Evolutionary conservation across 805 yeast genomes (phyloP).

Genomic region (Kuraishia capsulata): DNA sequence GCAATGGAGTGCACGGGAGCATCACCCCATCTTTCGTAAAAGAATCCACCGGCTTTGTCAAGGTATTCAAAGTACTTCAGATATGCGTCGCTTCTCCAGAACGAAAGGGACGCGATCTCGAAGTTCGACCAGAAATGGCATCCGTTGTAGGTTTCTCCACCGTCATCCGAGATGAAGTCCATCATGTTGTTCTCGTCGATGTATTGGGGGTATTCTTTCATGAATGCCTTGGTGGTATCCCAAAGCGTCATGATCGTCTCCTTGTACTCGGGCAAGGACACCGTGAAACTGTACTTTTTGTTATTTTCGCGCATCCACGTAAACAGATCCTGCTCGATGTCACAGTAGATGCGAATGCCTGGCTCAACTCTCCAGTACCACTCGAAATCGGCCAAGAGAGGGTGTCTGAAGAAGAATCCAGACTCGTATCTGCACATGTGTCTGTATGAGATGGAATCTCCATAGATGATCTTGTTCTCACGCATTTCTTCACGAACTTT

Average conservation of each 20-base stretch:
- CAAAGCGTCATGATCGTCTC: slow-evolving; percentile 71
- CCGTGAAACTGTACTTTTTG: slow-evolving; percentile 70
- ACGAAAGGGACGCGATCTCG: slow-evolving; percentile 65
- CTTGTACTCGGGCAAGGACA: slow-evolving; percentile 65
- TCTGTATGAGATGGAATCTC: slow-evolving; percentile 61
- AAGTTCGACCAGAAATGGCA: slow-evolving; percentile 93
- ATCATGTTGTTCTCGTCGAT: slow-evolving; percentile 53
- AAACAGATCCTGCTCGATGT: slow-evolving; percentile 72
- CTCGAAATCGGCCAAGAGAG: slow-evolving; percentile 63
- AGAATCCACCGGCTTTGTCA: slow-evolving; percentile 84
- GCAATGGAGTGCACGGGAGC: slow-evolving; percentile 91
- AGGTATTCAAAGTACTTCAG: slow-evolving; percentile 59
- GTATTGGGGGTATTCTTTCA: slow-evolving; percentile 49
- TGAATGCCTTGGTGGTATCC: slow-evolving; percentile 59
- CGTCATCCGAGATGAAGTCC: slow-evolving; percentile 64
- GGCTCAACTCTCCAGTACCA: slow-evolving; percentile 97
- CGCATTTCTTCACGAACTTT: slow-evolving; percentile 43
- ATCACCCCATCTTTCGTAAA: slow-evolving; percentile 92
- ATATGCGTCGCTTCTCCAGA: slow-evolving; percentile 73
- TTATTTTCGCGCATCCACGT: slow-evolving; percentile 72
- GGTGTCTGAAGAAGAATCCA: slow-evolving; percentile 82
- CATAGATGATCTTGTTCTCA: slow-evolving; percentile 46
- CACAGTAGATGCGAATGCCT: slow-evolving; percentile 71
- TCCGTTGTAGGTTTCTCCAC: slow-evolving; percentile 62
- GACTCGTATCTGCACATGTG: slow-evolving; percentile 92